Base-by-base conservation (phyloP, 2,329 filamentous ascomycete genomes). In the Curvularia spicifera region DNA sequence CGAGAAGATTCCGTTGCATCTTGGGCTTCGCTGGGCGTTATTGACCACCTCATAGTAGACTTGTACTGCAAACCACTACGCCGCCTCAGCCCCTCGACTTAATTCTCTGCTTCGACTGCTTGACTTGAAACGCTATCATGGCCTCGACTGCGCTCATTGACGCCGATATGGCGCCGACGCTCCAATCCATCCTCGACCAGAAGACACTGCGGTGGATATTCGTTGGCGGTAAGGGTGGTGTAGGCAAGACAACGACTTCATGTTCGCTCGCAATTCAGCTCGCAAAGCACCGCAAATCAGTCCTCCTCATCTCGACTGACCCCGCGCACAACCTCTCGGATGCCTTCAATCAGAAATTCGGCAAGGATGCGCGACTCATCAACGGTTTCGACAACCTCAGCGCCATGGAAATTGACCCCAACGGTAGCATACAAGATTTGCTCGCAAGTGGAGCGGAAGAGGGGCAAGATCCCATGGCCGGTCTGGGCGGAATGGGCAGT, bases 401-500 rank as follows among this genome's bases (percentile, higher is more conserved):
- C 76, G 95, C 95, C 63, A 99, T 99, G 95, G 95, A 99, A 80
- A 98, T 99, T 71, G 95, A 99, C 74, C 95, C 95, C 52, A 98
- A 97, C 76, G 95, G 94, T 47, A 97, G 92, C 74, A 97, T 99
- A 78, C 95, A 97, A 80, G 95, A 99, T 76, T 81, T 99, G 56
- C 82, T 99, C 63, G 90, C 91, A 9, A 89, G 89, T 74, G 88
- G 86, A 43, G 92, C 91, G 18, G 91, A 91, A 49, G 86, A 84
- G 26, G 85, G 83, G 2, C 83, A 87, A 66, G 90, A 93, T 65
- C 87, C 87, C 40, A 87, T 91, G 81, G 85, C 84, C 50, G 89
- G 88, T 9, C 71, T 88, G 60, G 74, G 83, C 15, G 87, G 86
- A 3, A 88, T 97, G 81, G 93, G 94, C 26, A 90, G 90, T 69